Evolutionary conservation across 495 filamentous ascomycete genomes (phyloP).

Genomic region (Aspergillus egyptiacus): DNA sequence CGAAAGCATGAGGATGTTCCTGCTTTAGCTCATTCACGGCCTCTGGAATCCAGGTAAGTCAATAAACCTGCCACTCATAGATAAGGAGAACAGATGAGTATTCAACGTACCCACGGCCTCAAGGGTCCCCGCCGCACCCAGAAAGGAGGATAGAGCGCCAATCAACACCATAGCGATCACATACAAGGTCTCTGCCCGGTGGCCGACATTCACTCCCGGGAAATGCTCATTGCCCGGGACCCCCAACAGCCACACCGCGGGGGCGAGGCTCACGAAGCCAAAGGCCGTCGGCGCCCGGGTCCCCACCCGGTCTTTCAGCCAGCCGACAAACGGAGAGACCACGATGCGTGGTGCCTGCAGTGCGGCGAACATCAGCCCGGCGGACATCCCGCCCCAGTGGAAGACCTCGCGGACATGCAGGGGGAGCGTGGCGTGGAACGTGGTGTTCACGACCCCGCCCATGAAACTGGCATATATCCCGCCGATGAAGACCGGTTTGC

Average conservation of each 20-base stretch:
- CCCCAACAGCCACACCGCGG: slow-evolving; percentile 11
- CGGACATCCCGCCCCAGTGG: slow-evolving; percentile 17
- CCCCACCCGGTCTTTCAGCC: slow-evolving; percentile 21
- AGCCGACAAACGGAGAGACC: slow-evolving; percentile 13
- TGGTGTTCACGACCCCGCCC: slow-evolving; percentile 8
- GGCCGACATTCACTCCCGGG: too few relatives aligned
- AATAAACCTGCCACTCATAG: too few relatives aligned
- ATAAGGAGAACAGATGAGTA: too few relatives aligned
- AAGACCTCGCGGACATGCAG: slow-evolving; percentile 19
- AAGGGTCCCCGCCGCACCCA: too few relatives aligned
- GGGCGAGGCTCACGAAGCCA: slow-evolving; percentile 10
- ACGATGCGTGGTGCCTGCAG: slow-evolving; percentile 18
- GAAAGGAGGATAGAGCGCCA: too few relatives aligned
- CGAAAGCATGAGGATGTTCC: too few relatives aligned
- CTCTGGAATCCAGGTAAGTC: too few relatives aligned
- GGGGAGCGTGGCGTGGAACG: slow-evolving; percentile 23
- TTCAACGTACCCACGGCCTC: too few relatives aligned
- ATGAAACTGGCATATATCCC: slow-evolving; percentile 5
- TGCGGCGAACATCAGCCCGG: slow-evolving; percentile 20
- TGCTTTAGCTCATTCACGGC: too few relatives aligned
- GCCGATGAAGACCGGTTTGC: slow-evolving; percentile 11
- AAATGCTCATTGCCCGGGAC: slow-evolving; percentile 8
- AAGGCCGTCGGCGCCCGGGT: slow-evolving; percentile 13
- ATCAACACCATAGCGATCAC: too few relatives aligned
- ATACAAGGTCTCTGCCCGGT: too few relatives aligned